Evolutionary conservation across 2,329 filamentous ascomycete species (phyloP), one percentile per base, ranked within the genome.

Genomic region (Alternaria tenuissima): DNA sequence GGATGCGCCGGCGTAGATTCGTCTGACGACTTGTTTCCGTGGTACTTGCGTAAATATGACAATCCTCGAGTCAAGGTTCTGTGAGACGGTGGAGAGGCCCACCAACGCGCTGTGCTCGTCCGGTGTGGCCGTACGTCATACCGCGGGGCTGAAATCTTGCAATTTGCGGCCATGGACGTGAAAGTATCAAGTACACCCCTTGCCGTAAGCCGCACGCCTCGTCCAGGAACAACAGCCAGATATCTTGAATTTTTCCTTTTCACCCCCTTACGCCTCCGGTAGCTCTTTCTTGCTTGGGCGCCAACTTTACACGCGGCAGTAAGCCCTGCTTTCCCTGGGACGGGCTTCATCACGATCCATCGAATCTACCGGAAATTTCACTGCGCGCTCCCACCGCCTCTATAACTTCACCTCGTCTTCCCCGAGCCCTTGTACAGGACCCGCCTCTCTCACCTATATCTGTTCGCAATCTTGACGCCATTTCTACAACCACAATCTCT

Each of bases 221-320:
- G 41, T 38, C 54, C 61, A 63, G 52, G 47, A 51, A 56, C 65
- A 64, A 52, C 66, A 65, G 63, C 56, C 43, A 64, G 61, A 30
- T 58, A 61, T 32, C 44, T 30, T 14, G 22, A 26, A 39, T 30
- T 43, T 53, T 18, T 39, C 39, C 18, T 9, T 28, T 28, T 9
- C 28, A 20, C 16, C 16, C 43, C 22, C 24, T 24, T 38, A 36
- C n/a, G 18, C 54, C 26, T n/a, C 41, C 42, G 22, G 46, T 39
- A 57, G 46, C 57, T 24, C 57, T 55, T 60, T 49, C 52, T 46
- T 46, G 57, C 52, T 51, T 52, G 44, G 38, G 39, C 34, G 34
- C 52, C 53, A 54, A 39, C 53, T 38, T 16, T 26, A 57, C 57
- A 55, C 42, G 53, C 57, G 43, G 20, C 36, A 55, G 9, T 14